These are phyloP conservation scores for Xylariaceae sp. DNA, from an alignment of 2,329 filamentous ascomycete species.

Conservation along the genomic window DNA sequence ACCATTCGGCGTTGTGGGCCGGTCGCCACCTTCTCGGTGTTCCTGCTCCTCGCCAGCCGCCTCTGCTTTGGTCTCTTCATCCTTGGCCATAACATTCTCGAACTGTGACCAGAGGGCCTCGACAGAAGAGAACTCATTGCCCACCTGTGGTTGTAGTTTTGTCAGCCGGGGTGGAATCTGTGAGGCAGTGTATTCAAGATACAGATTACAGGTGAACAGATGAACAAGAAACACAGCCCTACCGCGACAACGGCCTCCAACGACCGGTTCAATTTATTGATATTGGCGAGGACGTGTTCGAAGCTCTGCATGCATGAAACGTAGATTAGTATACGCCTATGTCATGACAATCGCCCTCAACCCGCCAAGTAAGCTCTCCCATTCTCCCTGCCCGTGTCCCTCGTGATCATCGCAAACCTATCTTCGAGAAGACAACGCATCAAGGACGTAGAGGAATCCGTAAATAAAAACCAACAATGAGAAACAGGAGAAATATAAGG, in stretches of 20 bases:
- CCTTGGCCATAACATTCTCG: slow-evolving; percentile 87
- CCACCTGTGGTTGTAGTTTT: slow-evolving; percentile 54
- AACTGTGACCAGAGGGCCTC: slow-evolving; percentile 97
- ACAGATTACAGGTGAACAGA: not conserved
- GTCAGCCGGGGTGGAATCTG: not conserved
- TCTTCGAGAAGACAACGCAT: not conserved
- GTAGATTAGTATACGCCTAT: not conserved
- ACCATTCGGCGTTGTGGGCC: slow-evolving; percentile 17
- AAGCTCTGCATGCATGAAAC: slow-evolving; percentile 51
- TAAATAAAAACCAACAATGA: too few relatives aligned
- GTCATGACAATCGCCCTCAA: not conserved
- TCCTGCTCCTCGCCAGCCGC: slow-evolving; percentile 31
- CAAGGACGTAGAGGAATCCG: too few relatives aligned
- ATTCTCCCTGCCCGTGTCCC: not conserved
- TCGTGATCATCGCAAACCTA: not conserved
- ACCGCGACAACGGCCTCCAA: slow-evolving; percentile 88
- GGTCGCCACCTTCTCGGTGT: slow-evolving; percentile 24
- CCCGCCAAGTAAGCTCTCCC: not conserved
- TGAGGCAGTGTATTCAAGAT: not conserved
- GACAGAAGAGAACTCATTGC: slow-evolving; percentile 95
- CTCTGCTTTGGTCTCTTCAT: slow-evolving; percentile 37
- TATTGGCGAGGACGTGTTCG: slow-evolving; percentile 89
- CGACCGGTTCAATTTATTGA: slow-evolving; percentile 91
- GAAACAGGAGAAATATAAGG: not conserved
- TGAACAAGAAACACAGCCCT: slow-evolving; percentile 32